These are phyloP conservation scores for Macadamia integrifolia DNA, from an alignment of 164 flowering plant species.

Conservation along the genomic window DNA sequence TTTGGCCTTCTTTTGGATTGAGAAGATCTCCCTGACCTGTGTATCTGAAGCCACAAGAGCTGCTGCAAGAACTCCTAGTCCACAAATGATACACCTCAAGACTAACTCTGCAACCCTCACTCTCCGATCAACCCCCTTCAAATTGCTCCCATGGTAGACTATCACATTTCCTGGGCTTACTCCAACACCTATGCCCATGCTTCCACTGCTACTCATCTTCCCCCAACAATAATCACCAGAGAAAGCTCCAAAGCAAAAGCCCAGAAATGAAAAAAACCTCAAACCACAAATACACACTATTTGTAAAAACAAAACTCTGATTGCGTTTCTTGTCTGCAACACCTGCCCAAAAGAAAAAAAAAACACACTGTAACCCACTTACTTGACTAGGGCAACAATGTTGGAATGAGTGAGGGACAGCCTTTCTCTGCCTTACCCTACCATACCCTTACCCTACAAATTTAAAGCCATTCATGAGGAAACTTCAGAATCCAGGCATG, in stretches of 20 bases:
- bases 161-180: slow-evolving; percentile 77
- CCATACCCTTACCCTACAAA: not conserved
- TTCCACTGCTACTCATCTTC: slow-evolving; percentile 57
- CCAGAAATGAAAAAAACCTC: slow-evolving; percentile 1
- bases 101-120: slow-evolving; percentile 65
- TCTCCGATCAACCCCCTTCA: slow-evolving; percentile 63
- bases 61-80: slow-evolving; percentile 60
- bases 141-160: slow-evolving; percentile 50
- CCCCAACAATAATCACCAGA: not conserved
- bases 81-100: slow-evolving; percentile 72
- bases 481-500: slow-evolving; percentile 11
- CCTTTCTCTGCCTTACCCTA: too few relatives aligned
- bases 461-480: slow-evolving; percentile 13
- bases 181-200: slow-evolving; percentile 58
- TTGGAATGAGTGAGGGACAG: slow-evolving; percentile 13
- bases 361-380: too few relatives aligned
- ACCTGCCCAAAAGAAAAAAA: too few relatives aligned
- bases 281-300: slow-evolving; percentile 9
- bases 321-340: not conserved
- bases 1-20: slow-evolving; percentile 63
- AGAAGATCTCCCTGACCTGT: slow-evolving; percentile 67
- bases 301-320: slow-evolving; percentile 17
- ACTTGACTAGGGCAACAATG: not conserved
- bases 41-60: slow-evolving; percentile 68
- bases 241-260: not conserved